These are phyloP conservation scores for Cicer pinnatifidum DNA, from an alignment of 306 rosid species.

Conservation along the genomic window DNA sequence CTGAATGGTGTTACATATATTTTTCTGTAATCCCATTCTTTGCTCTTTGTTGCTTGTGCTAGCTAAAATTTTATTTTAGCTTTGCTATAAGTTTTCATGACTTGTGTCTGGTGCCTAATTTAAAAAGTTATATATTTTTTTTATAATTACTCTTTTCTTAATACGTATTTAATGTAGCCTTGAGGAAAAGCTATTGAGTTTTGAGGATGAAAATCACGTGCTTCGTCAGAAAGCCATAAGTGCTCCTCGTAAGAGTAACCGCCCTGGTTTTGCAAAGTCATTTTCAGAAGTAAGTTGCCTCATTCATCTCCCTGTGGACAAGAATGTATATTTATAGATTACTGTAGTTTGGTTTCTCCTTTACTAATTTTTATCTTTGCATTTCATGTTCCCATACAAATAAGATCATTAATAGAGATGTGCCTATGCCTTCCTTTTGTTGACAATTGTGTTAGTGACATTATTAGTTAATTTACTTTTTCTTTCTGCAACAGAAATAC, in stretches of 20 bases:
- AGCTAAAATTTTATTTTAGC: conserved; percentile 37
- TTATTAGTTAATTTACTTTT: conserved; percentile 33
- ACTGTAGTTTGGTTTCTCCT: conserved; percentile 32
- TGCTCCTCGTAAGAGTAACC: conserved; percentile 74
- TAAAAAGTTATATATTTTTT: not conserved
- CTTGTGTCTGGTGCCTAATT: conserved; percentile 2
- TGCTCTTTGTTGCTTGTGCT: conserved; percentile 22
- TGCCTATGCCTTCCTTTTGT: conserved; percentile 20
- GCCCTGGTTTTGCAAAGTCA: conserved; percentile 62
- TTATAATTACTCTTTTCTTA: not conserved
- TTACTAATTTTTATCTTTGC: conserved; percentile 19
- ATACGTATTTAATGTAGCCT: conserved; percentile 58
- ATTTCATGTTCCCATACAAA: conserved; percentile 20
- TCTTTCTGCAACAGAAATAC: conserved; percentile 64
- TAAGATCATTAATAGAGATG: not conserved
- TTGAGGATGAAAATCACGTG: conserved; percentile 84
- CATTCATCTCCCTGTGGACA: conserved; percentile 1
- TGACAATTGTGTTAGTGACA: conserved; percentile 22
- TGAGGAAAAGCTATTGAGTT: conserved; percentile 68
- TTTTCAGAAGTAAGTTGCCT: conserved; percentile 66
- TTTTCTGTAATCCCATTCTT: conserved; percentile 13
- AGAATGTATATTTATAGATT: not conserved
- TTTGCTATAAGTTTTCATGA: conserved; percentile 30
- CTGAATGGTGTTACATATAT: conserved; percentile 27
- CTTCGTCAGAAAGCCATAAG: conserved; percentile 78